A percentile compares a stretch with the other conserved stretches of the same genome.
Evolutionary conservation across 305 asterid genomes (phyloP).

Genomic region (Andrographis paniculata): DNA sequence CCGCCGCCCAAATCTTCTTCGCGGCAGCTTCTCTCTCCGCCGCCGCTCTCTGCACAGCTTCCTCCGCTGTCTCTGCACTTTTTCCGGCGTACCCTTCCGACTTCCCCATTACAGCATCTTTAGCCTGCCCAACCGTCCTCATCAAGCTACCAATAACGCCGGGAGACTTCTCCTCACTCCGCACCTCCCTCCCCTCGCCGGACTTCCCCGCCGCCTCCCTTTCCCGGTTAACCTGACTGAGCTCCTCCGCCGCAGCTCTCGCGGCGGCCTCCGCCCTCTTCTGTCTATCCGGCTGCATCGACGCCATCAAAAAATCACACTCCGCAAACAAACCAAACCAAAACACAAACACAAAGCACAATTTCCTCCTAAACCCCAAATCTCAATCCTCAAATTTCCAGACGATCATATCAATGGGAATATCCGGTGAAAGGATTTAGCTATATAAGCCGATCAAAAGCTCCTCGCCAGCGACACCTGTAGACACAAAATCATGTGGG

Average conservation of each 20-base stretch:
- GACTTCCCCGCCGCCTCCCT: slow-evolving; percentile 13
- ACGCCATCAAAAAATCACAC: background rate
- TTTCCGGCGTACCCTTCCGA: slow-evolving; percentile 23
- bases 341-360: too few species aligned
- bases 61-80: slow-evolving; percentile 21
- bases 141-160: slow-evolving; percentile 42
- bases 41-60: slow-evolving; percentile 17
- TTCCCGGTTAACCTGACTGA: slow-evolving; percentile 36
- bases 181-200: slow-evolving; percentile 20
- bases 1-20: slow-evolving; percentile 12
- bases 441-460: too few species aligned
- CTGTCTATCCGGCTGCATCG: background rate
- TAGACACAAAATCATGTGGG: too few species aligned
- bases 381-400: too few species aligned
- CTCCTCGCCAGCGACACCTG: too few species aligned
- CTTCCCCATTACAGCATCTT: slow-evolving; percentile 56
- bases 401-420: too few species aligned
- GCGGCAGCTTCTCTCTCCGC: slow-evolving; percentile 17
- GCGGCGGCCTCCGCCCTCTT: slow-evolving; percentile 58
- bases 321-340: too few species aligned
- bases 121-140: slow-evolving; percentile 42
- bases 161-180: slow-evolving; percentile 22
- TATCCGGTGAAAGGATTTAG: too few species aligned
- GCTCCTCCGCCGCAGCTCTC: slow-evolving; percentile 50
- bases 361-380: too few species aligned